Evolutionary conservation across 164 flowering plant species (phyloP).

Genomic region (Malania oleifera): DNA sequence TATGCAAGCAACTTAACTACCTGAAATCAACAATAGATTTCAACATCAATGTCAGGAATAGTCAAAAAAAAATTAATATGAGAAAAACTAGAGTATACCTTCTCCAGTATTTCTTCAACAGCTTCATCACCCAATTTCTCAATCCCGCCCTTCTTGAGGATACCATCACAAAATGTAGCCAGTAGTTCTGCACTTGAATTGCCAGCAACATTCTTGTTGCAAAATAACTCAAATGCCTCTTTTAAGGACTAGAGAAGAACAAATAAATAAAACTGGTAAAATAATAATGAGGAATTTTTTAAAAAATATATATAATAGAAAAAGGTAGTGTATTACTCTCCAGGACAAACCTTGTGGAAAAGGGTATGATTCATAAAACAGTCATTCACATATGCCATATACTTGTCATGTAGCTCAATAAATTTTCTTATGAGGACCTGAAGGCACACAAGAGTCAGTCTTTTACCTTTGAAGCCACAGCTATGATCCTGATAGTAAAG

Average conservation of each 20-base stretch:
- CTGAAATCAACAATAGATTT: constrained; percentile 8
- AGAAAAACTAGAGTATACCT: constrained; percentile 15
- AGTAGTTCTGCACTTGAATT: constrained; percentile 33
- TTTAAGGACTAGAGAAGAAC: constrained; percentile 23
- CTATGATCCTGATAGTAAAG: no score
- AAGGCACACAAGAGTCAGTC: background rate
- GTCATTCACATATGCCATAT: constrained; percentile 23
- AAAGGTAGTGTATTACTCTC: no score
- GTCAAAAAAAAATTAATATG: background rate
- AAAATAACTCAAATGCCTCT: constrained; percentile 35
- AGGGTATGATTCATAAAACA: constrained; percentile 24
- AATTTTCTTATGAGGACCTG: constrained; percentile 34
- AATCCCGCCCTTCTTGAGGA: constrained; percentile 33
- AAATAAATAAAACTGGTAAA: background rate
- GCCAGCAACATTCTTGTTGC: constrained; percentile 33
- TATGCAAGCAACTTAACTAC: constrained; percentile 30
- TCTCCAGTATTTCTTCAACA: constrained; percentile 34
- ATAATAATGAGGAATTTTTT: no score
- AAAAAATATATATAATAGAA: no score
- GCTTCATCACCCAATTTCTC: constrained; percentile 32
- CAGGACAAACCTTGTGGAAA: constrained; percentile 30
- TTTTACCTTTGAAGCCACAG: background rate
- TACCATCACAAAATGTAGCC: constrained; percentile 30
- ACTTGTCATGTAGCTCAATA: constrained; percentile 38
- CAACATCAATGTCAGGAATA: background rate